Evolutionary conservation across 805 yeast species (phyloP), one percentile per base, ranked within the genome.

Genomic region (Ogataea methanolica): DNA sequence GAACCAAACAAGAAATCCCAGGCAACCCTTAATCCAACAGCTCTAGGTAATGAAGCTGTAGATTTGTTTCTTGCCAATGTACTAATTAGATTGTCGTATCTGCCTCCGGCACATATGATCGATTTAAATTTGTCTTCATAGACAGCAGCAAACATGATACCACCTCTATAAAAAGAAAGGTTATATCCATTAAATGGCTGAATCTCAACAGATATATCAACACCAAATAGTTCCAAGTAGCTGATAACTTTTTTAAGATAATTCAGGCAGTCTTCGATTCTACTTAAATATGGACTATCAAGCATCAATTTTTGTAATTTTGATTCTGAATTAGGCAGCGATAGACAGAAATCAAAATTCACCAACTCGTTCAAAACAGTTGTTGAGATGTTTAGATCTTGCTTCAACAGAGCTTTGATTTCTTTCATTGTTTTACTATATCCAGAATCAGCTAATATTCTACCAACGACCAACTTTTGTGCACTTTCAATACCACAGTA

Each of bases 61-160:
- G 62, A 51, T 43, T 65, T 67, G 40, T 66, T 62, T 54, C 87
- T 81, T 0, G 92, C 78, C 50, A 89, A 74, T 16, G 82, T 74
- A 3, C 79, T 71, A 14, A 90, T 78, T 53, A 94, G 72, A 19
- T 73, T 71, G 58, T 92, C 98, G 61, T 90, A 94, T 46, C 99
- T 72, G 2, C 99, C 99, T 40, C 99, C 99, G 0, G 94, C 92
- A 15, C 94, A 94, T 37, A 94, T 70, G 33, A 84, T 72, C 6
- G 70, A 54, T 47, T 59, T 71, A 62, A 52, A 60, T 56, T 74
- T 81, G 4, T 81, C 83, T 46, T 88, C 85, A 53, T 81, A 78
- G 1, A 89, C 78, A 0, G 87, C 88, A 56, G 89, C 96, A 62
- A 92, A 94, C 96, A 94, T 89, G 2, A 91, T 68, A 0, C 96